Conservation (phyloP, 148 eudicot species). For the Fagopyrum esculentum region DNA sequence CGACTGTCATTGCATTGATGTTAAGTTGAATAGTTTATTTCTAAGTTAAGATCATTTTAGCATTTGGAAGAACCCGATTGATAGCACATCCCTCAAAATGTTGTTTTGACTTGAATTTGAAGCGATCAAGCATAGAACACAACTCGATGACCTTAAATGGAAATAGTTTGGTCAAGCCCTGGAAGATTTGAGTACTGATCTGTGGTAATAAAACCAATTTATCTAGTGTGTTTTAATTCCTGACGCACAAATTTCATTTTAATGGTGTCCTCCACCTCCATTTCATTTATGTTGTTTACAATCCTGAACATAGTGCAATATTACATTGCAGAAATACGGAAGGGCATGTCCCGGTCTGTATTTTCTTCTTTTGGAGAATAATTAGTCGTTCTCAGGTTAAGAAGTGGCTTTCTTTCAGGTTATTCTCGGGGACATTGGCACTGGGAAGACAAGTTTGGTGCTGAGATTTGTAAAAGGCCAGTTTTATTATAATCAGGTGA, state of each 20-base stretch:
- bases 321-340: neutral
- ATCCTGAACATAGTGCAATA: neutral
- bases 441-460: slow-evolving; percentile 41
- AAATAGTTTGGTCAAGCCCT: neutral
- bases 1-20: neutral
- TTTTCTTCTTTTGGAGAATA: neutral
- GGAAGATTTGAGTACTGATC: neutral
- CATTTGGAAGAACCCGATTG: neutral
- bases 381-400: neutral
- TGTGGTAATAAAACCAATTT: neutral
- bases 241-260: neutral
- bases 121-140: neutral
- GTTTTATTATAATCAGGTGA: slow-evolving; percentile 34
- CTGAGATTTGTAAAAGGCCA: slow-evolving; percentile 38
- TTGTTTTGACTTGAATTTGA: neutral
- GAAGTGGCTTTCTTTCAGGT: slow-evolving; percentile 25
- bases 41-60: neutral
- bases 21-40: neutral
- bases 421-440: slow-evolving; percentile 42
- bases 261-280: neutral
- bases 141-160: no score
- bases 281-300: neutral
- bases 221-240: neutral
- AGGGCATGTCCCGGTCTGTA: neutral
- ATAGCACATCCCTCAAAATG: neutral